These are phyloP conservation scores for Pouteria glomerata DNA, from an alignment of 148 eudicot species.

Conservation along the genomic window DNA sequence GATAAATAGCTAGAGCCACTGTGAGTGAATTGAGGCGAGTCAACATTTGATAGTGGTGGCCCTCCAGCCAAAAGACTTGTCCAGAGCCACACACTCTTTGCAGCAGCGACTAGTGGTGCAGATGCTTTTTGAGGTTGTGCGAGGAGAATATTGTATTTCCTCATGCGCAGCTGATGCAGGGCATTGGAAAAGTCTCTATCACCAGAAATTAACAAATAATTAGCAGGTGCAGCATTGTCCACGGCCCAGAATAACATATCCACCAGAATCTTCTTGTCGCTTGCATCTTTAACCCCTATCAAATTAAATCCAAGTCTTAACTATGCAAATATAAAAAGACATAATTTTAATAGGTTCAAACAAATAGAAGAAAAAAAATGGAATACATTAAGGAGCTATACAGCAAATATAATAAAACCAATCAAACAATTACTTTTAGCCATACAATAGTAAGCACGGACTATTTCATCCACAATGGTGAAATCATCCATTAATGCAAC, in stretches of 20 bases:
- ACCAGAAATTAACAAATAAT: constrained; percentile 82
- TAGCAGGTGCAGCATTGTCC: constrained; percentile 89
- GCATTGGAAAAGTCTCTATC: constrained; percentile 90
- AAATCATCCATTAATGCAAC: neutral
- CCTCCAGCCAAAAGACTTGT: constrained; percentile 71
- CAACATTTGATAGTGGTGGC: constrained; percentile 48
- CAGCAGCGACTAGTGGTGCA: constrained; percentile 68
- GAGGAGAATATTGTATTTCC: constrained; percentile 85
- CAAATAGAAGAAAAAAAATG: neutral
- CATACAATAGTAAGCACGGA: neutral
- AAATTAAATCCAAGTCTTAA: neutral
- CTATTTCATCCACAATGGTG: neutral
- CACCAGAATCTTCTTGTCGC: constrained; percentile 92
- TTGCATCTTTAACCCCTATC: constrained; percentile 89
- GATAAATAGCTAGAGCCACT: constrained; percentile 21
- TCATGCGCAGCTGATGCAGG: constrained; percentile 83
- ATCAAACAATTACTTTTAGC: neutral
- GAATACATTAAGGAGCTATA: neutral
- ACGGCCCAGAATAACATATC: constrained; percentile 99
- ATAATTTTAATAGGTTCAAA: neutral
- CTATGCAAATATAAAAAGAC: neutral
- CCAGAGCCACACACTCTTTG: constrained; percentile 93
- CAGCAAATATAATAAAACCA: neutral
- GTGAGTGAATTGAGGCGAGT: constrained; percentile 30
- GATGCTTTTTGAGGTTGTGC: constrained; percentile 84